A percentile compares a stretch with the other conserved stretches of the same genome.
Evolutionary conservation across 768 basidiomycete species (phyloP).

Genomic region (Lentinula guzmanii): DNA sequence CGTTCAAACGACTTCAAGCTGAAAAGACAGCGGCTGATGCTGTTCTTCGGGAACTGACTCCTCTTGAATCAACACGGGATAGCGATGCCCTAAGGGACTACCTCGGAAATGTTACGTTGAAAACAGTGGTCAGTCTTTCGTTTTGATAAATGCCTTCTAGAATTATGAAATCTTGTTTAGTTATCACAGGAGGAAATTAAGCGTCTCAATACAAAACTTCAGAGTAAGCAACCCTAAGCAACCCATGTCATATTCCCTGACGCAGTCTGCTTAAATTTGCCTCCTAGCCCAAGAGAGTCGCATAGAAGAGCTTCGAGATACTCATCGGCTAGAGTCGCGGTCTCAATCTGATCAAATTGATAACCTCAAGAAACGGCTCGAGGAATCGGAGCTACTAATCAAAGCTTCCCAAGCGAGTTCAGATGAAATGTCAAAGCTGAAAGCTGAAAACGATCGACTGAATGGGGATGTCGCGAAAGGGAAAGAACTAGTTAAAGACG

Average conservation of each 20-base stretch:
- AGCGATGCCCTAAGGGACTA: constrained; percentile 65
- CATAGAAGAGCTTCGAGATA: constrained; percentile 79
- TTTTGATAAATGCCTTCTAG: neutral
- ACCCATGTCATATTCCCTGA: neutral
- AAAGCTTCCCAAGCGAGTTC: constrained; percentile 53
- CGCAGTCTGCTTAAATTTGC: constrained; percentile 3
- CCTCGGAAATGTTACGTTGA: constrained; percentile 58
- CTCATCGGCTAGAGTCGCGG: constrained; percentile 71
- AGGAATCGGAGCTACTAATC: constrained; percentile 66
- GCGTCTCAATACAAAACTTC: constrained; percentile 64
- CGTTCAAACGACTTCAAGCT: constrained; percentile 69
- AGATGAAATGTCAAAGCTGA: constrained; percentile 42
- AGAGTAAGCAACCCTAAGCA: constrained; percentile 55
- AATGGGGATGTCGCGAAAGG: constrained; percentile 56
- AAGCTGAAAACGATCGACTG: constrained; percentile 53
- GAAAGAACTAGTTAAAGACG: constrained; percentile 71
- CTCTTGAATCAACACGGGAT: constrained; percentile 62
- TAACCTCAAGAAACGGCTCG: constrained; percentile 59
- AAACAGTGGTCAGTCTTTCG: constrained; percentile 53
- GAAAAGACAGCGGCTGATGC: constrained; percentile 66
- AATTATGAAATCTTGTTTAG: constrained; percentile 25
- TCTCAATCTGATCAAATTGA: constrained; percentile 76
- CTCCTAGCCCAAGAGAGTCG: constrained; percentile 74
- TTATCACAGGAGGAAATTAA: constrained; percentile 75
- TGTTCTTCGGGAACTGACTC: constrained; percentile 65